phyloP scores from a whole-genome alignment of 345 rosid genomes.

The Odontarrhena argentea region DNA sequence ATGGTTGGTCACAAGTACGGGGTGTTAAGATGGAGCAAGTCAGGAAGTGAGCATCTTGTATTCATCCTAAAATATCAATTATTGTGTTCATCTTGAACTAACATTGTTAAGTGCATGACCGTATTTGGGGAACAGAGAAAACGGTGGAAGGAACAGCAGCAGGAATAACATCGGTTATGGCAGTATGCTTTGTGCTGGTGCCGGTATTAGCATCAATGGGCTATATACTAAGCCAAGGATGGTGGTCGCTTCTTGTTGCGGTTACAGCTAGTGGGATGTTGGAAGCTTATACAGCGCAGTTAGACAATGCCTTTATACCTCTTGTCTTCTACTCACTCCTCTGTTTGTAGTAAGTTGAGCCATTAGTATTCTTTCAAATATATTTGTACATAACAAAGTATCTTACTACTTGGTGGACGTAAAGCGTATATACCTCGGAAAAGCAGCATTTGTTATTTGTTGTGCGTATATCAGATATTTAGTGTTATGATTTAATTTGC shows the following conservation, averaged over 20 bases:
- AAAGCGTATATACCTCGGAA: too few species aligned
- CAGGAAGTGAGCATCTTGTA: constrained; percentile 63
- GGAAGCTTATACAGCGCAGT: constrained; percentile 94
- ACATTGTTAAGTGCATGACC: neutral
- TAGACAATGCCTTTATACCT: constrained; percentile 93
- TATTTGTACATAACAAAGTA: constrained; percentile 32
- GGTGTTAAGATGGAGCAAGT: constrained; percentile 91
- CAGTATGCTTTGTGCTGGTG: constrained; percentile 74
- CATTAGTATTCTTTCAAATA: neutral
- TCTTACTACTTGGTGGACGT: neutral
- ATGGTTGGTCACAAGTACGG: constrained; percentile 97
- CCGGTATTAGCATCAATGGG: constrained; percentile 87
- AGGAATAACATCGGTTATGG: constrained; percentile 84
- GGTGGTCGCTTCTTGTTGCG: constrained; percentile 78
- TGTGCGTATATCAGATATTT: too few species aligned
- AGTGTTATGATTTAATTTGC: too few species aligned
- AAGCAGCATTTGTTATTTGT: too few species aligned
- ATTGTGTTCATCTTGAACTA: constrained; percentile 10
- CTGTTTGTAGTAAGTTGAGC: constrained; percentile 51
- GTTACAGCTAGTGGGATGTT: constrained; percentile 79
- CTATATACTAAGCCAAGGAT: constrained; percentile 78
- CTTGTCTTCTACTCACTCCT: constrained; percentile 95
- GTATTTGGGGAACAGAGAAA: constrained; percentile 59
- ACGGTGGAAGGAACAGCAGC: constrained; percentile 98
- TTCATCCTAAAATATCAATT: neutral